Conservation (phyloP, 306 rosid genomes). For the Vigna hirtella region DNA sequence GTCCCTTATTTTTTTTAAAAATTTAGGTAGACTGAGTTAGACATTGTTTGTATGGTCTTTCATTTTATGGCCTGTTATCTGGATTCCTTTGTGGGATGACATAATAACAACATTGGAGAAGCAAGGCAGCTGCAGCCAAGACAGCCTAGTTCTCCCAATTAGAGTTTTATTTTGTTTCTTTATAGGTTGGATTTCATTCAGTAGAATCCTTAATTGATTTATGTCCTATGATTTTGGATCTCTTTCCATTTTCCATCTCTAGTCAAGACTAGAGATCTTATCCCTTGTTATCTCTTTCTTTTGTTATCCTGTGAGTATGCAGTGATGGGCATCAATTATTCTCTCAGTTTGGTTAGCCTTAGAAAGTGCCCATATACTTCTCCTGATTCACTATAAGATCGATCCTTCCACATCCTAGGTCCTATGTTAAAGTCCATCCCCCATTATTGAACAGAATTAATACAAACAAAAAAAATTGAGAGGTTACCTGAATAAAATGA, state of each 20-base stretch:
- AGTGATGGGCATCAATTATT: not conserved
- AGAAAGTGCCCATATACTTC: not conserved
- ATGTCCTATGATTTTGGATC: not conserved
- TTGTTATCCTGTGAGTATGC: not conserved
- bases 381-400: not conserved
- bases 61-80: not conserved
- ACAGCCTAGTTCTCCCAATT: not conserved
- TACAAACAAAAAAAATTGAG: not conserved
- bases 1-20: not conserved
- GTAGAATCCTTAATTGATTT: constrained; percentile 15
- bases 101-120: not conserved
- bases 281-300: not conserved
- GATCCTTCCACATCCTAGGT: not conserved
- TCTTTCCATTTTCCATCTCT: not conserved
- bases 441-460: not conserved
- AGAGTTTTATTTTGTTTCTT: constrained; percentile 1
- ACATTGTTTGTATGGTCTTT: not conserved
- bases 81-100: not conserved
- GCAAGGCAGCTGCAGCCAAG: not conserved
- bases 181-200: constrained; percentile 1
- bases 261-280: not conserved
- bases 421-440: not conserved
- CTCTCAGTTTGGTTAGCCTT: not conserved
- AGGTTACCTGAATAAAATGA: not conserved
- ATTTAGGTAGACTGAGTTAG: constrained; percentile 25